These are phyloP conservation scores for Clitopilus passeckerianus DNA, from an alignment of 768 basidiomycete genomes.

Conservation along the genomic window DNA sequence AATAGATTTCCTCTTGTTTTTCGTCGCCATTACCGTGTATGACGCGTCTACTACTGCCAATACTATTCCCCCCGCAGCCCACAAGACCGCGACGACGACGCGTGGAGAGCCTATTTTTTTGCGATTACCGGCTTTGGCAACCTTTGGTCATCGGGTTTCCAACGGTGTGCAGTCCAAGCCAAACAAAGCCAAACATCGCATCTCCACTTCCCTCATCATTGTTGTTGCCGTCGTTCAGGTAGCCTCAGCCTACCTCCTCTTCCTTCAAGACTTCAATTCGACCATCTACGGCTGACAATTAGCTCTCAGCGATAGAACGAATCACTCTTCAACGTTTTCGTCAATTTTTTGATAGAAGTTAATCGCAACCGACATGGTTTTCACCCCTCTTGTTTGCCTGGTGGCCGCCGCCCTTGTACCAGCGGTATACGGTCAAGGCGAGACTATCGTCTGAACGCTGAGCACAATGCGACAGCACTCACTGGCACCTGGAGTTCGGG, in stretches of 20 bases:
- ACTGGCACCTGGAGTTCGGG: conserved; percentile 87
- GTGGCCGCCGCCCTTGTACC: conserved; percentile 33
- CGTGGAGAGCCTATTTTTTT: neutral
- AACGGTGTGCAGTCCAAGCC: neutral
- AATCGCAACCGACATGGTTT: conserved; percentile 28
- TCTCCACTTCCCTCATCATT: conserved; percentile 6
- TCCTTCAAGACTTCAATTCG: conserved; percentile 19
- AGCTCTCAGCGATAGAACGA: conserved; percentile 14
- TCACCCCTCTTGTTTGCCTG: conserved; percentile 31
- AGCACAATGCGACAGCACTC: conserved; percentile 67
- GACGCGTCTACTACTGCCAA: neutral
- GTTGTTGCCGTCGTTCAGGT: conserved; percentile 6
- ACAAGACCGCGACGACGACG: neutral
- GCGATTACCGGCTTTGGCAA: neutral
- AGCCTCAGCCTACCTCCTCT: neutral
- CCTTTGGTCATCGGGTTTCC: neutral
- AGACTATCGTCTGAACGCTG: conserved; percentile 26
- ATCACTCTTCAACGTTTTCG: conserved; percentile 16
- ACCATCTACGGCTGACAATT: conserved; percentile 25
- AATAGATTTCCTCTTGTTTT: neutral
- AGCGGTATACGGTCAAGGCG: conserved; percentile 25
- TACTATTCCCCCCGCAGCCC: neutral
- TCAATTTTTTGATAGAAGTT: conserved; percentile 3
- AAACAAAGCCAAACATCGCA: conserved; percentile 14
- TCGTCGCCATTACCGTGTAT: neutral